Conservation (phyloP, 345 rosid species). For the Excoecaria agallocha region DNA sequence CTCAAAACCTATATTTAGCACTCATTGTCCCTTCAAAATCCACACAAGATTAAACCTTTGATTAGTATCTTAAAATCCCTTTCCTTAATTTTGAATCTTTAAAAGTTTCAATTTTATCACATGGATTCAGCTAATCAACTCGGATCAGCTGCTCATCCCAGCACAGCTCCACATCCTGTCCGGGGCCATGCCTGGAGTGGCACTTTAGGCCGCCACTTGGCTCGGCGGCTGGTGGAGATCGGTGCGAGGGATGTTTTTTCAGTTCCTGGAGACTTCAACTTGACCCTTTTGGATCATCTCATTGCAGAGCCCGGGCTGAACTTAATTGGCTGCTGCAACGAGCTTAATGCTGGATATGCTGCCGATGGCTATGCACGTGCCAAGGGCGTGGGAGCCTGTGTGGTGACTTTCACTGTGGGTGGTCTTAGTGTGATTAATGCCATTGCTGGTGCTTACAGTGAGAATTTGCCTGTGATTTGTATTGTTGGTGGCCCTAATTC, state of each 20-base stretch:
- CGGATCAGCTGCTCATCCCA: conserved; percentile 35
- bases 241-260: conserved; percentile 65
- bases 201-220: conserved; percentile 57
- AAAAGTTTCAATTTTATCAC: background rate
- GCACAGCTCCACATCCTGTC: conserved; percentile 21
- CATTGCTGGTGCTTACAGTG: conserved; percentile 70
- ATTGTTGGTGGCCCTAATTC: conserved; percentile 71
- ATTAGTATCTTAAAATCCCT: background rate
- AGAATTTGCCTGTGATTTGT: conserved; percentile 66
- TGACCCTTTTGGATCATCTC: conserved; percentile 60
- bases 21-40: background rate
- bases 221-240: conserved; percentile 66
- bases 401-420: conserved; percentile 74
- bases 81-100: background rate
- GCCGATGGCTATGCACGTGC: conserved; percentile 75
- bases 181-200: conserved; percentile 23
- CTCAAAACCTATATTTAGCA: conserved; percentile 14
- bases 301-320: conserved; percentile 56
- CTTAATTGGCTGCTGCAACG: conserved; percentile 69
- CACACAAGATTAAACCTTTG: background rate
- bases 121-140: conserved; percentile 43
- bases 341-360: conserved; percentile 78
- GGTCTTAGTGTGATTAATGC: conserved; percentile 70
- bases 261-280: conserved; percentile 71
- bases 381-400: conserved; percentile 67